Evolutionary conservation across 2,329 filamentous ascomycete genomes (phyloP).

Genomic region (Phaeoacremonium minimum): DNA sequence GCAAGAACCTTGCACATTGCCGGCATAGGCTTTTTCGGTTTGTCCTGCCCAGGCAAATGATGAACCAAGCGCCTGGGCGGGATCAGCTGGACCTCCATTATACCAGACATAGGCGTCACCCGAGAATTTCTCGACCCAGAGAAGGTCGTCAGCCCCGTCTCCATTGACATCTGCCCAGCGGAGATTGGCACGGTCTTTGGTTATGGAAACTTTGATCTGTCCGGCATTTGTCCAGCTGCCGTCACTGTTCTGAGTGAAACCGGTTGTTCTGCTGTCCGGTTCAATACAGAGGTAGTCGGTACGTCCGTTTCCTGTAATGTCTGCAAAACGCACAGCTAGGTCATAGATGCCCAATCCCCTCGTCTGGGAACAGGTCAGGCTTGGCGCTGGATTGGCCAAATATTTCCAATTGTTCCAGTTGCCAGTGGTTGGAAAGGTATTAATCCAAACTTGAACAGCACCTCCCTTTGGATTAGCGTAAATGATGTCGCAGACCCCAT

Average conservation of each 20-base stretch:
- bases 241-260: conserved; percentile 9
- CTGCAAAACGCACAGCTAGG: not conserved
- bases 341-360: conserved; percentile 4
- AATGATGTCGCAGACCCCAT: conserved; percentile 10
- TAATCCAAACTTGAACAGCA: conserved; percentile 1
- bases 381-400: too few species aligned
- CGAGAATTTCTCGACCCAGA: conserved; percentile 28
- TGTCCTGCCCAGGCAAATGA: conserved; percentile 10
- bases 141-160: conserved; percentile 26
- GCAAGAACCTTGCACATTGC: conserved; percentile 10
- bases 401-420: not conserved
- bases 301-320: conserved; percentile 9
- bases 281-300: conserved; percentile 12
- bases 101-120: conserved; percentile 22
- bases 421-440: conserved; percentile 1
- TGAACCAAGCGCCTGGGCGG: too few species aligned
- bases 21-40: conserved; percentile 4
- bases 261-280: conserved; percentile 3
- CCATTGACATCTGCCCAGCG: conserved; percentile 31
- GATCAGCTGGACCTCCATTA: conserved; percentile 17
- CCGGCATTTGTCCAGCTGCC: conserved; percentile 10
- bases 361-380: conserved; percentile 2
- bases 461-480: conserved; percentile 2
- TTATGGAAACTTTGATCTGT: conserved; percentile 20
- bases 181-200: conserved; percentile 27